These are phyloP conservation scores for Beauveria sp. DNA, from an alignment of 2,329 filamentous ascomycete genomes.

Conservation along the genomic window DNA sequence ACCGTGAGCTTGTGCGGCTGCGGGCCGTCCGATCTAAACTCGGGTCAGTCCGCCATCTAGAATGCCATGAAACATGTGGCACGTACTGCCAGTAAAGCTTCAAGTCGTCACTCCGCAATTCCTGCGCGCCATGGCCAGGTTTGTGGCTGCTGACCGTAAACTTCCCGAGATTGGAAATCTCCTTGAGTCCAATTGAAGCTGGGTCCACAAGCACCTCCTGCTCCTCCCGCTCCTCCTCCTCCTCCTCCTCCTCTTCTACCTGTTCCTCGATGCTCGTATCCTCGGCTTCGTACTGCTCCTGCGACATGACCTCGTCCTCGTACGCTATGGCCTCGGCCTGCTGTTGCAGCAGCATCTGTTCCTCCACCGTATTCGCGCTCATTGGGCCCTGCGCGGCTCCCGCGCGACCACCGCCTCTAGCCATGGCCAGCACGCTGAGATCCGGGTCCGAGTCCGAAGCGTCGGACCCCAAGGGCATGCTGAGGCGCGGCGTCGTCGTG, in stretches of 20 bases:
- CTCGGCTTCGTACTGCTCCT: conserved; percentile 18
- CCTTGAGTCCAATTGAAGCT: conserved; percentile 56
- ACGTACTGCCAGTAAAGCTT: conserved; percentile 71
- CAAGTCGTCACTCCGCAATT: conserved; percentile 66
- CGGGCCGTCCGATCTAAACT: conserved; percentile 64
- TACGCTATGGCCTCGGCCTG: conserved; percentile 20
- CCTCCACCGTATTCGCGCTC: conserved; percentile 9
- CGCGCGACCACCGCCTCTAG: conserved; percentile 18
- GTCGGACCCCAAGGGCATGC: conserved; percentile 30
- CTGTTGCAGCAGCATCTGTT: conserved; percentile 10
- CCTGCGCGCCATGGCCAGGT: conserved; percentile 69
- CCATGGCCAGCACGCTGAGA: conserved; percentile 28
- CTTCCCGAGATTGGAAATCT: conserved; percentile 75
- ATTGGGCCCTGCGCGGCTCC: not conserved
- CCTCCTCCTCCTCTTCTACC: conserved; percentile 20
- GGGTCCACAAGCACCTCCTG: conserved; percentile 41
- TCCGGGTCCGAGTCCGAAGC: conserved; percentile 28
- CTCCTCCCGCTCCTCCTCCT: conserved; percentile 29
- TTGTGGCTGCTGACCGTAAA: conserved; percentile 80
- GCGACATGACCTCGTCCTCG: conserved; percentile 18
- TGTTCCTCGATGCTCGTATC: conserved; percentile 22
- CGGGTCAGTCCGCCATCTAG: not conserved
- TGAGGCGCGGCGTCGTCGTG: conserved; percentile 25
- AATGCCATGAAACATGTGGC: not conserved
- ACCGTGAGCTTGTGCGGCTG: conserved; percentile 78